Evolutionary conservation across 202 grass and related monocot species (phyloP), one percentile per base, ranked within the genome.

Genomic region (Bolboschoenoplectus hybrid): DNA sequence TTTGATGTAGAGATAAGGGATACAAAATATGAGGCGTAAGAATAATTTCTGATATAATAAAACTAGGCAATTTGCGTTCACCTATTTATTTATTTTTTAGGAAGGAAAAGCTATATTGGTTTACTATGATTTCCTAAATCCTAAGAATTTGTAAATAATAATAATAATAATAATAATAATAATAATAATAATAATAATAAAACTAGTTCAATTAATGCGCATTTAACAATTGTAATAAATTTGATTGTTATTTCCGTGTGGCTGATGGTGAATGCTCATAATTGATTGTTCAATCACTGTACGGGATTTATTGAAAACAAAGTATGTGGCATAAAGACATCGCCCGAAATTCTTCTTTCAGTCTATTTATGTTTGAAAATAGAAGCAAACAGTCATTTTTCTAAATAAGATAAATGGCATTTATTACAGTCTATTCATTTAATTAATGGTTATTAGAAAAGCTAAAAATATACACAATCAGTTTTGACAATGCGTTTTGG

Each of bases 161-260:
- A 62, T 26, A 26, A 26, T 26, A 26, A 26, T 26, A 26, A 26
- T 26, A 26, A 26, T 26, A 26, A 26, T 26, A 26, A 26, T 26
- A 26, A 26, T 26, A 26, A 26, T 26, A 26, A 26, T 26, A 26
- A 26, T 26, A 26, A 26, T 26, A 26, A 26, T 26, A 26, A 26
- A 26, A 26, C 26, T 26, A 26, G 26, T 26, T 26, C 26, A 6
- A 6, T 46, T 19, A 19, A 69, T 7, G 35, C 38, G 35, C 38
- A 75, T 51, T 75, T 75, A 75, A 52, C 20, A 7, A 19, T 52
- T 52, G 51, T 75, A 52, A 74, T 75, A 46, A 75, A 51, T 11
- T 34, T 10, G n/a, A 32, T 47, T 34, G 16, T 9, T 72, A 72
- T 72, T 47, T 47, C 68, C 17, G 16, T 46, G 68, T 72, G 43